A percentile compares a stretch with the other conserved stretches of the same genome.
Conservation (phyloP, 345 rosid genomes). For the Excoecaria agallocha region DNA sequence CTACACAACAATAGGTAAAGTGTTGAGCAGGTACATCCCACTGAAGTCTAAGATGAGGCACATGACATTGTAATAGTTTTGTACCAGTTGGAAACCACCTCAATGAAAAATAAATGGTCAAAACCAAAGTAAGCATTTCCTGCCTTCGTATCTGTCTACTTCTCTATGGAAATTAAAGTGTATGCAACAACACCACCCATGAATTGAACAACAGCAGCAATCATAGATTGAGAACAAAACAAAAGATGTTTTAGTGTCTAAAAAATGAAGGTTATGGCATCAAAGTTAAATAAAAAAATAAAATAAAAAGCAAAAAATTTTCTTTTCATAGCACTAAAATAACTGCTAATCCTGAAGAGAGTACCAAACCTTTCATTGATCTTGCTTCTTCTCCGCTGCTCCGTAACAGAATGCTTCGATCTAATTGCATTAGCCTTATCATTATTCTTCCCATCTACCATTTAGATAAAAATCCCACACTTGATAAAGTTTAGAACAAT, state of each 20-base stretch:
- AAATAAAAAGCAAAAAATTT: not conserved
- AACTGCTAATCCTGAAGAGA: not conserved
- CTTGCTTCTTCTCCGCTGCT: constrained; percentile 94
- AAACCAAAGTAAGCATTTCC: not conserved
- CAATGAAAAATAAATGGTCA: not conserved
- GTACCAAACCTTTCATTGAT: constrained; percentile 78
- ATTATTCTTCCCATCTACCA: constrained; percentile 61
- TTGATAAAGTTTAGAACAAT: not conserved
- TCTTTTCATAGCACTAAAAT: not conserved
- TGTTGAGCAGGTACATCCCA: not conserved
- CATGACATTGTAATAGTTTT: not conserved
- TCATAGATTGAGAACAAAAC: not conserved
- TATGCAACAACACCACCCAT: not conserved
- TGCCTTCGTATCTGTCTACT: not conserved
- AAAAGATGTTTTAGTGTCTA: not conserved
- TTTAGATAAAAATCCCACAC: constrained; percentile 19
- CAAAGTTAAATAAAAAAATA: not conserved
- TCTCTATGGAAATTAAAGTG: not conserved
- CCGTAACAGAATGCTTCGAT: constrained; percentile 93
- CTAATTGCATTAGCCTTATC: constrained; percentile 76
- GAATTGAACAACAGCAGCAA: constrained; percentile 1
- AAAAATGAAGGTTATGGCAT: not conserved
- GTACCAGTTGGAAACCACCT: not conserved
- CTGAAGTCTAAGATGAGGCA: not conserved
- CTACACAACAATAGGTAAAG: not conserved